These are phyloP conservation scores for Pseudovirgaria hyperparasitica DNA, from an alignment of 2,329 filamentous ascomycete species.

Conservation along the genomic window DNA sequence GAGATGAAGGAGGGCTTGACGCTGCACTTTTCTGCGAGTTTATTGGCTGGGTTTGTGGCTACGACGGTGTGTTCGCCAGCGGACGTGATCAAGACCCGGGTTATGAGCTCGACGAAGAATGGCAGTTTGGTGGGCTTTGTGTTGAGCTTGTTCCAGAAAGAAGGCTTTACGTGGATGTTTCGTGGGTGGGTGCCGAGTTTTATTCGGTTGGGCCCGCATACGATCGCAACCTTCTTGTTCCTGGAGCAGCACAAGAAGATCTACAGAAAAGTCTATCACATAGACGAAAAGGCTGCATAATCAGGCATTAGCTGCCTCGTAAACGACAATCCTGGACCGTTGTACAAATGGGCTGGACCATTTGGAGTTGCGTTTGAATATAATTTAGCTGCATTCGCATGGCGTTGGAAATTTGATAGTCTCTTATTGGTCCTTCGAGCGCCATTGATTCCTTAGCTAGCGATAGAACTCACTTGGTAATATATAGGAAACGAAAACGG, in stretches of 20 bases:
- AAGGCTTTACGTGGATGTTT: conserved; percentile 75
- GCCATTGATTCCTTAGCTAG: no score
- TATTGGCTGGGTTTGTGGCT: conserved; percentile 69
- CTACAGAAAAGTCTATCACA: no score
- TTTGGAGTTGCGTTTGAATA: no score
- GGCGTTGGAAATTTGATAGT: no score
- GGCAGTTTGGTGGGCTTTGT: conserved; percentile 48
- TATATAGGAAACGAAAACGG: no score
- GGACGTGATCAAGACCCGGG: conserved; percentile 78
- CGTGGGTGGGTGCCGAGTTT: conserved; percentile 80
- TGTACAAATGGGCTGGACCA: no score
- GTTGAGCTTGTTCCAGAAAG: conserved; percentile 52
- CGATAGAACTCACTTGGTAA: no score
- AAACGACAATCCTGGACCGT: no score
- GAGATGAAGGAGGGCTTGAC: conserved; percentile 54
- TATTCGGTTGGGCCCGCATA: conserved; percentile 58
- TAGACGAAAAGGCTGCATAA: no score
- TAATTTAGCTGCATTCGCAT: no score
- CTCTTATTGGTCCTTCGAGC: no score
- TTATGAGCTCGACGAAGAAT: conserved; percentile 57
- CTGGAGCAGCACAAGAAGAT: conserved; percentile 75
- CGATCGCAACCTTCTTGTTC: conserved; percentile 76
- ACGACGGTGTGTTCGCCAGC: conserved; percentile 77
- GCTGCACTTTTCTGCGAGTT: conserved; percentile 66
- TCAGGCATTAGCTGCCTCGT: no score